Conservation (phyloP, 1,284 basidiomycete genomes). For the Trametes versicolor region DNA sequence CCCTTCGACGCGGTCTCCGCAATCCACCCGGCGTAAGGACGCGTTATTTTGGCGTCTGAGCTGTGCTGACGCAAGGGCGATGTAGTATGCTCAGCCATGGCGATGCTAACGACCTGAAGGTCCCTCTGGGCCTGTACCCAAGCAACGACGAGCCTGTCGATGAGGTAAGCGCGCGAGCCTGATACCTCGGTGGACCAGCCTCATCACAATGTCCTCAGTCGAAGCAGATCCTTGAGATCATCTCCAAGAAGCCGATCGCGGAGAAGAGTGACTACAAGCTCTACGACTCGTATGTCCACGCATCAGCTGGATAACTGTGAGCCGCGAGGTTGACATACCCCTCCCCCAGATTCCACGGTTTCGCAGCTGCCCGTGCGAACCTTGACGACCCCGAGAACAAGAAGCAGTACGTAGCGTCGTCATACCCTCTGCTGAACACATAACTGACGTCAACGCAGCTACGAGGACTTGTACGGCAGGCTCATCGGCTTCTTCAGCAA, state of each 20-base stretch:
- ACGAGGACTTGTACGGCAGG: constrained; percentile 69
- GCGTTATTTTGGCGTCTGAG: neutral
- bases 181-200: neutral
- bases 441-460: constrained; percentile 46
- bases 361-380: constrained; percentile 77
- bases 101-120: constrained; percentile 60
- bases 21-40: constrained; percentile 63
- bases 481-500: constrained; percentile 61
- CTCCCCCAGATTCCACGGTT: constrained; percentile 69
- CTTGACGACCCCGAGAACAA: constrained; percentile 70
- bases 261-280: constrained; percentile 63
- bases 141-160: constrained; percentile 68
- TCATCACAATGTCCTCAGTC: constrained; percentile 48
- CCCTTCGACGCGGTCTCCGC: constrained; percentile 61
- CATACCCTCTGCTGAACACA: neutral
- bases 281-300: constrained; percentile 58
- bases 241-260: constrained; percentile 62
- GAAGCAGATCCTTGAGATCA: constrained; percentile 59
- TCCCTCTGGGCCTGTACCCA: constrained; percentile 68
- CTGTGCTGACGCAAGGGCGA: neutral
- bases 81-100: constrained; percentile 64
- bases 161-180: constrained; percentile 52
- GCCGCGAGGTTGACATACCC: constrained; percentile 20
- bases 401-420: constrained; percentile 57
- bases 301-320: neutral